Evolutionary conservation across 345 rosid species (phyloP).

Genomic region (Murraya koenigii): DNA sequence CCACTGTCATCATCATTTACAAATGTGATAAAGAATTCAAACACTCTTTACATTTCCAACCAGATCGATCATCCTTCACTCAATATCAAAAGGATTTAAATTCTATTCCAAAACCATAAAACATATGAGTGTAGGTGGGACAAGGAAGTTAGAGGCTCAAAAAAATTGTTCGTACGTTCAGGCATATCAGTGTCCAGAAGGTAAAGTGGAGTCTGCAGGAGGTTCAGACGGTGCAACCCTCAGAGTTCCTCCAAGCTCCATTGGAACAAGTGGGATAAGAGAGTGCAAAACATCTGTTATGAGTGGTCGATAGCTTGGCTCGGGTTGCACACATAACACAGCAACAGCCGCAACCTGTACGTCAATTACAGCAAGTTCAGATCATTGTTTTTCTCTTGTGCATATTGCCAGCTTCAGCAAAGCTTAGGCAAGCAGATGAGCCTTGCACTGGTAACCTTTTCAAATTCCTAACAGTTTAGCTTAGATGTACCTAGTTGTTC

Average conservation of each 20-base stretch:
- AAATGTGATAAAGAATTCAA: slow-evolving; percentile 11
- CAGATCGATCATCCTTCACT: not conserved
- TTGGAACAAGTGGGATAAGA: slow-evolving; percentile 74
- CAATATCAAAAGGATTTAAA: not conserved
- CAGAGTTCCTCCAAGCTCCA: slow-evolving; percentile 87
- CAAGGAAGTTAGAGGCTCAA: not conserved
- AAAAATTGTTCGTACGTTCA: not conserved
- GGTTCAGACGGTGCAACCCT: slow-evolving; percentile 32
- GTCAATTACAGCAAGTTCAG: not conserved
- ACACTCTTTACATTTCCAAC: not conserved
- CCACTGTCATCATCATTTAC: slow-evolving; percentile 21
- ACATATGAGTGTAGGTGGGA: not conserved
- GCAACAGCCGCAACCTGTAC: slow-evolving; percentile 96
- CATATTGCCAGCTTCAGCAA: not conserved
- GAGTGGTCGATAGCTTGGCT: slow-evolving; percentile 87
- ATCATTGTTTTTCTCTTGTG: not conserved
- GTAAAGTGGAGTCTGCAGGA: not conserved
- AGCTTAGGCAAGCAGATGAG: not conserved
- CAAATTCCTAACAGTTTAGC: not conserved
- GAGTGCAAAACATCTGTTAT: slow-evolving; percentile 90
- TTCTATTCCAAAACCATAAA: not conserved
- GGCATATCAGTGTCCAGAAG: not conserved
- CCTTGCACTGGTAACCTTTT: not conserved
- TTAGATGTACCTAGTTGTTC: not conserved
- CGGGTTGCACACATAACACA: slow-evolving; percentile 87